Base-by-base conservation (phyloP, 2,329 filamentous ascomycete genomes). In the Aspergillus hortae region DNA sequence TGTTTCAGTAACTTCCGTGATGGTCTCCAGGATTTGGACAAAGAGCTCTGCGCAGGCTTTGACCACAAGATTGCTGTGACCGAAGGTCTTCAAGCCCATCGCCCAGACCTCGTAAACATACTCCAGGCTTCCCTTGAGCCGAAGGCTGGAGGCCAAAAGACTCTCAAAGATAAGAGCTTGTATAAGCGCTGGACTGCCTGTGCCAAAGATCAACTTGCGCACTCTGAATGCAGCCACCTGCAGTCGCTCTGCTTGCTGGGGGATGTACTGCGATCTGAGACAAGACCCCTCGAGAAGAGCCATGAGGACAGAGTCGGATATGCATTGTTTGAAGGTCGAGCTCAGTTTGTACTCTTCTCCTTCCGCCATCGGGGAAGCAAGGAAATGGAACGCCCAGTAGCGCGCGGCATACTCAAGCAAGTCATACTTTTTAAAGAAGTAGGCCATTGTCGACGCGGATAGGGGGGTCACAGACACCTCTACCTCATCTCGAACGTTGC, bases 51-150 rank as follows among this genome's bases (percentile, higher is more conserved):
- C 46, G 15, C 19, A 30, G 4, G n/a, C n/a, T 33, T 25, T 42
- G 6, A 38, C 40, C 1, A 41, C 36, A 9, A 14, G 19, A 6
- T 23, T 42, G 35, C 21, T 35, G 10, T 12, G 21, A 9, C 46
- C 46, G 4, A 48, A 19, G 6, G 40, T 14, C 17, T 36, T 15
- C 5, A 2, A 42, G 23, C 46, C 40, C 46, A 40, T 40, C 11
- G n/a, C 32, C 46, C 46, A 48, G 23, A 36, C 46, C 14, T 48
- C 46, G 21, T 48, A 48, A 4, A 36, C 38, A 48, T 48, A 48
- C 3, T 32, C 35, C 21, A 42, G 12, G 10, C 33, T 17, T 15
- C 32, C 17, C 3, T 14, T 2, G 3, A 25, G 27, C 9, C 14
- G 11, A 2, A 48, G 46, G 6, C 14, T 25, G 6, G 27, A 14